Evolutionary conservation across 2,329 filamentous ascomycete genomes (phyloP).

Genomic region (Pyricularia sp.): DNA sequence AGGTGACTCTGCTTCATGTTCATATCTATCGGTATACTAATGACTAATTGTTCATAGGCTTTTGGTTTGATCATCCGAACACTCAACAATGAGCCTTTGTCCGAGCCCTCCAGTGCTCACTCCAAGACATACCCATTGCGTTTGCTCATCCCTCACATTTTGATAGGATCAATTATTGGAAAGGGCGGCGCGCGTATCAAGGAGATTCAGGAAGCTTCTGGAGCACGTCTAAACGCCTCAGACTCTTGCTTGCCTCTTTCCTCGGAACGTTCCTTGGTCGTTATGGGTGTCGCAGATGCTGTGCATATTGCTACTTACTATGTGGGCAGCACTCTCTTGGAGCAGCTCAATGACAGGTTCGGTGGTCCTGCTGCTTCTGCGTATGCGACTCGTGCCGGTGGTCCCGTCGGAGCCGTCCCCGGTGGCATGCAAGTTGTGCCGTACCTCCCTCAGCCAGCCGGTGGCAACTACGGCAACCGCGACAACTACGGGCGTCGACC

Average conservation of each 20-base stretch:
- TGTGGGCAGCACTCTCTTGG: slow-evolving; percentile 92
- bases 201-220: slow-evolving; percentile 96
- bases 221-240: slow-evolving; percentile 91
- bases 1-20: slow-evolving; percentile 1
- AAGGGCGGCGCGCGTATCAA: slow-evolving; percentile 94
- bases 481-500: slow-evolving; percentile 76
- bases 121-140: slow-evolving; percentile 97
- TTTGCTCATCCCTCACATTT: slow-evolving; percentile 88
- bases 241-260: slow-evolving; percentile 91
- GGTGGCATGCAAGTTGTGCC: slow-evolving; percentile 99
- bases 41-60: slow-evolving; percentile 45
- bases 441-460: slow-evolving; percentile 86
- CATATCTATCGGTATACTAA: background rate
- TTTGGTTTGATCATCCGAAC: slow-evolving; percentile 98
- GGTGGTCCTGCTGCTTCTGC: slow-evolving; percentile 94
- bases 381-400: slow-evolving; percentile 90
- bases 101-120: slow-evolving; percentile 77
- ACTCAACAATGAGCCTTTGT: slow-evolving; percentile 90
- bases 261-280: slow-evolving; percentile 93
- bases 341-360: slow-evolving; percentile 94
- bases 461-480: slow-evolving; percentile 84
- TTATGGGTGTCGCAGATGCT: slow-evolving; percentile 94
- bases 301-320: slow-evolving; percentile 99
- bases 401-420: slow-evolving; percentile 84
- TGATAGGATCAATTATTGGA: slow-evolving; percentile 97